phyloP scores from a whole-genome alignment of 2,329 filamentous ascomycete species.

The Xenoacremonium recifei region DNA sequence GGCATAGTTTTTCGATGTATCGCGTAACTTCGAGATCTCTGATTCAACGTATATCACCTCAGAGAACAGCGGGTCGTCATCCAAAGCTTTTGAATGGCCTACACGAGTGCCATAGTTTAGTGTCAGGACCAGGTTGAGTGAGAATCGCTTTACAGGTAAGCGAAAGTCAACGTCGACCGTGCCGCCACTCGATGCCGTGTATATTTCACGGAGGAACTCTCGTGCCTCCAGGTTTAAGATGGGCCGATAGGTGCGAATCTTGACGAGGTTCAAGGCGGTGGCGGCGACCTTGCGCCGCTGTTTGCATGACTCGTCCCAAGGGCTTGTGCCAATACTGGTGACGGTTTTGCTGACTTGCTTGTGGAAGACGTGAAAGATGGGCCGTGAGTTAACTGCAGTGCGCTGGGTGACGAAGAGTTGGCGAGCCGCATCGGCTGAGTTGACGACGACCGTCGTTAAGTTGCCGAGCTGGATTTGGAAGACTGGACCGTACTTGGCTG shows the following conservation, averaged over 20 bases:
- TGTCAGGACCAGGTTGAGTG: slow-evolving; percentile 62
- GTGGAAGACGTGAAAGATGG: slow-evolving; percentile 62
- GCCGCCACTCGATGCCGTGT: slow-evolving; percentile 54
- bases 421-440: slow-evolving; percentile 63
- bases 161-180: slow-evolving; percentile 57
- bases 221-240: slow-evolving; percentile 65
- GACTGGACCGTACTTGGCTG: slow-evolving; percentile 27
- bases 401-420: slow-evolving; percentile 66
- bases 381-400: slow-evolving; percentile 63
- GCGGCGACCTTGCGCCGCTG: slow-evolving; percentile 63
- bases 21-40: slow-evolving; percentile 17
- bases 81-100: slow-evolving; percentile 12
- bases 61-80: slow-evolving; percentile 23
- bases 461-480: slow-evolving; percentile 35
- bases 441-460: slow-evolving; percentile 64
- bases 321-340: slow-evolving; percentile 59
- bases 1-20: slow-evolving; percentile 19
- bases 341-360: slow-evolving; percentile 48
- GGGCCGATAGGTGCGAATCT: slow-evolving; percentile 65
- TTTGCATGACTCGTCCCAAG: slow-evolving; percentile 69
- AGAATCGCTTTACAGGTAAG: slow-evolving; percentile 62
- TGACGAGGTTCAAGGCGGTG: slow-evolving; percentile 63
- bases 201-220: slow-evolving; percentile 56
- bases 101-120: slow-evolving; percentile 60
- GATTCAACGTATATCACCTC: slow-evolving; percentile 22